Evolutionary conservation across 768 basidiomycete genomes (phyloP).

Genomic region (Tephrocybe rancida): DNA sequence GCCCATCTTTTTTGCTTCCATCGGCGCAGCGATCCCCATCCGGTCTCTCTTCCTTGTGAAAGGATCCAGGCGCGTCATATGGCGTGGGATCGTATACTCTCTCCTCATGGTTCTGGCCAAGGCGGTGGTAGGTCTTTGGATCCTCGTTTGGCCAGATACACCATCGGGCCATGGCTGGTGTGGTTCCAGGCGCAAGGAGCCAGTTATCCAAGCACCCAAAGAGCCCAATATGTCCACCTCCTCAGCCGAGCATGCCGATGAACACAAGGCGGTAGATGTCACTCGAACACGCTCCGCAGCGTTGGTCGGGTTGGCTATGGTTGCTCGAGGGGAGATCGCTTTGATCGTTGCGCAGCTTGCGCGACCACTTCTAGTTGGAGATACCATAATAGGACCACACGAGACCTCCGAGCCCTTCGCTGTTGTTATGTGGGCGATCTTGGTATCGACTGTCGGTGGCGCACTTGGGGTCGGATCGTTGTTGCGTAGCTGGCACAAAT

Average conservation of each 20-base stretch:
- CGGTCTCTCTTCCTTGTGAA: conserved; percentile 42
- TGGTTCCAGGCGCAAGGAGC: background rate
- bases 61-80: conserved; percentile 36
- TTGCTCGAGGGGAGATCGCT: conserved; percentile 71
- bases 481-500: conserved; percentile 13
- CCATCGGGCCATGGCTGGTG: conserved; percentile 14
- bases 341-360: conserved; percentile 58
- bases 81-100: conserved; percentile 60
- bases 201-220: background rate
- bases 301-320: conserved; percentile 60
- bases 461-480: conserved; percentile 33
- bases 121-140: conserved; percentile 46
- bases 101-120: conserved; percentile 61
- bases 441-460: conserved; percentile 56
- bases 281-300: conserved; percentile 28
- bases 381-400: conserved; percentile 1
- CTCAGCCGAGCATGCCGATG: background rate
- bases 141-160: conserved; percentile 35
- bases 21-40: conserved; percentile 59
- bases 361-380: conserved; percentile 27
- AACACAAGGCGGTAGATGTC: background rate
- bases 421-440: conserved; percentile 59
- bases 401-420: conserved; percentile 45
- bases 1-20: conserved; percentile 70
- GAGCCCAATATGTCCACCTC: background rate